Base-by-base conservation (phyloP, 768 basidiomycete species). In the Boletus insuetus region DNA sequence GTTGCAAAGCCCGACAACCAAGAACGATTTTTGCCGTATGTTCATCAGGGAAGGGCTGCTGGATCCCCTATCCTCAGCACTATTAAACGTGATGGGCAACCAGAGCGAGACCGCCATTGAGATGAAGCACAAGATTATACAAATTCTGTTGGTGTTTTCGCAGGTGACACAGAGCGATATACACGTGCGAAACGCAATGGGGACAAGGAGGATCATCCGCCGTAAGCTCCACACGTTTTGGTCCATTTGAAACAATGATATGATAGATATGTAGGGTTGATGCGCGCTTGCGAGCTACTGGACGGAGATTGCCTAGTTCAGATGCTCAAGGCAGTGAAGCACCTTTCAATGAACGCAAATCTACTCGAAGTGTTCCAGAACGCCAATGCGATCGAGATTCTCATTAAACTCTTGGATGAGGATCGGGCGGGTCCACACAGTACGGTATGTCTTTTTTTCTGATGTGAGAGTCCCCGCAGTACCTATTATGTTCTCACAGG, bases 11-110 rank as follows among this genome's bases (percentile, higher is more conserved):
- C 91, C 97, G 9, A 97, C 95, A 4, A 94, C 95, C 12, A 93
- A 97, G 71, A 98, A 97, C 67, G 97, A 98, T 72, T 98, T 98
- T 68, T 98, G 95, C 67, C 84, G 97, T 11, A 95, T 98, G 89
- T 96, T 98, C 75, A 92, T 97, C 40, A 82, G 94, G 6, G 97
- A 98, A 73, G 97, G 97, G 26, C 77, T 99, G 4, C 77, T 97
- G 44, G 95, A 97, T 61, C 96, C 97, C 0, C 75, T 99, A 1
- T 92, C 94, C 1, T 85, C 88, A 3, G 97, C 96, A 3, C 73
- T 99, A 24, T 75, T 96, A 54, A 89, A 92, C 63, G 91, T 98
- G 51, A 91, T 95, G 80, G 81, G 83, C 4, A 86, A 82, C 54
- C 81, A 82, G 11, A 87, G 82, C 49, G 78, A 81, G 22, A 73